These are phyloP conservation scores for Penicillium sp. DNA, from an alignment of 2,329 filamentous ascomycete genomes.

Conservation along the genomic window DNA sequence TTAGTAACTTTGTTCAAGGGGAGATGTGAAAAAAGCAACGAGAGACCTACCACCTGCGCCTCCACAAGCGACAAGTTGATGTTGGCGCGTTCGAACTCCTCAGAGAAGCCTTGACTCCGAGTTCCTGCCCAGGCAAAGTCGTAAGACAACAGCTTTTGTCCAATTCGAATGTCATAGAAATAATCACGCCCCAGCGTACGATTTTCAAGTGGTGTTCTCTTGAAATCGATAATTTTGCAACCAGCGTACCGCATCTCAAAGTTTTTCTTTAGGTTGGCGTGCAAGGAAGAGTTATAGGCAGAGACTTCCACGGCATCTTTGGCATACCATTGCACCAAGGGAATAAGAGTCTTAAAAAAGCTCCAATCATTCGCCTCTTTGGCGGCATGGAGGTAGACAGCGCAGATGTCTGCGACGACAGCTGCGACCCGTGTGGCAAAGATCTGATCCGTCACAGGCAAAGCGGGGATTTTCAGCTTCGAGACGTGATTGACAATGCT, in stretches of 20 bases:
- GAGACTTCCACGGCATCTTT: constrained; percentile 74
- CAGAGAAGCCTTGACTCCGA: constrained; percentile 68
- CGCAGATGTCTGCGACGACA: constrained; percentile 79
- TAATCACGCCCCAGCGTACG: constrained; percentile 70
- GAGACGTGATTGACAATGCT: constrained; percentile 68
- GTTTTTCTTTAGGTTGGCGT: constrained; percentile 80
- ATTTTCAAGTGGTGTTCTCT: constrained; percentile 66
- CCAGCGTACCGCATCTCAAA: constrained; percentile 73
- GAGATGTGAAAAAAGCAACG: background rate
- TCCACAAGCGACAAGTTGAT: constrained; percentile 88
- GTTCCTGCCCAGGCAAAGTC: constrained; percentile 72
- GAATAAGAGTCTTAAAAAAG: constrained; percentile 68
- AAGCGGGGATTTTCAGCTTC: constrained; percentile 55
- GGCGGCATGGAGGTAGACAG: constrained; percentile 84
- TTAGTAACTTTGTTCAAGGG: constrained; percentile 26
- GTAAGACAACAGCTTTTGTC: constrained; percentile 70
- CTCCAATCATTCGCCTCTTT: constrained; percentile 69
- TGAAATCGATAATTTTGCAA: constrained; percentile 73
- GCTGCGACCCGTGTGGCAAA: constrained; percentile 71
- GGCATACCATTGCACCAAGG: constrained; percentile 74
- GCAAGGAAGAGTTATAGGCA: constrained; percentile 82
- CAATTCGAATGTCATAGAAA: constrained; percentile 78
- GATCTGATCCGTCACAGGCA: constrained; percentile 47
- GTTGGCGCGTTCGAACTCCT: constrained; percentile 84
- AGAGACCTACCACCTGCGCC: constrained; percentile 70